These are phyloP conservation scores for Xylariaceae sp. DNA, from an alignment of 2,329 filamentous ascomycete species.

Conservation along the genomic window DNA sequence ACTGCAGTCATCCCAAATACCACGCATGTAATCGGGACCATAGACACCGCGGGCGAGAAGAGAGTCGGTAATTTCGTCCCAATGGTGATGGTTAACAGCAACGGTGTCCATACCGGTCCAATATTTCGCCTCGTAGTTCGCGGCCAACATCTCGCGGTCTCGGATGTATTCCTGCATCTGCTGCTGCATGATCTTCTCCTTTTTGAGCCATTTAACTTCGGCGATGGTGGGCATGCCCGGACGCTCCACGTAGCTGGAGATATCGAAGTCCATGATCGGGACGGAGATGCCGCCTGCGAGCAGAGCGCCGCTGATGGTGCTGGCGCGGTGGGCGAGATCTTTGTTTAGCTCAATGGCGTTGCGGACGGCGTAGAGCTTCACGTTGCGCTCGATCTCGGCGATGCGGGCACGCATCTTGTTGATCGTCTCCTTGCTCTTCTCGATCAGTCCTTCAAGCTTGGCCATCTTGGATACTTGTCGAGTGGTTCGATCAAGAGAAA, in stretches of 20 bases:
- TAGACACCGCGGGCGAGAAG: neutral
- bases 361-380: neutral
- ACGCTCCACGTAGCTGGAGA: neutral
- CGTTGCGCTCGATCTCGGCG: neutral
- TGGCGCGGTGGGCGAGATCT: neutral
- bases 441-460: neutral
- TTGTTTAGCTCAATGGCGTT: neutral
- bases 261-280: neutral
- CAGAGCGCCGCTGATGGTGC: neutral
- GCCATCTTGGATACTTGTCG: neutral
- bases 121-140: neutral
- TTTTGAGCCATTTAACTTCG: neutral
- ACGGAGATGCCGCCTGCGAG: neutral
- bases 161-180: neutral
- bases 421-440: too few species aligned
- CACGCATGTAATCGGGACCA: neutral
- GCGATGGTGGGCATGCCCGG: neutral
- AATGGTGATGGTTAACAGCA: neutral
- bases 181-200: neutral
- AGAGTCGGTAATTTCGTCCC: neutral
- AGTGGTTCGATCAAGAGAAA: neutral
- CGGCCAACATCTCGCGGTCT: neutral
- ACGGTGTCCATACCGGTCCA: neutral
- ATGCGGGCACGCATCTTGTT: too few species aligned
- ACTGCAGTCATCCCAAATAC: neutral